Conservation (phyloP, 176 grass and related monocot genomes). For the Thinopyrum elongatum region DNA sequence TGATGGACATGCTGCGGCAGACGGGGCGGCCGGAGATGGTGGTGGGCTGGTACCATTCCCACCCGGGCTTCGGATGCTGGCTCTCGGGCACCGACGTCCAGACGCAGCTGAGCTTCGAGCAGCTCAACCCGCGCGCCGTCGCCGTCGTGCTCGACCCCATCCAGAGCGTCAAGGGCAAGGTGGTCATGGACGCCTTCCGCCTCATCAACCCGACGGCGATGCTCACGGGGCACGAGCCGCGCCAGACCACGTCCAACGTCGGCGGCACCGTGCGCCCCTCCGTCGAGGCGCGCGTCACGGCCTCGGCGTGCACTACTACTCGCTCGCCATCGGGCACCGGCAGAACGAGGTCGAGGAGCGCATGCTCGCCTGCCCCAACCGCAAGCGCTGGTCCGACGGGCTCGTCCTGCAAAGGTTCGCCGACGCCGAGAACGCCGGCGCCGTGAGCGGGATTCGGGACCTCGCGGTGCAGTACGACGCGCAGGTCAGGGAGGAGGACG, state of each 20-base stretch:
- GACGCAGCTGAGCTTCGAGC: constrained; percentile 74
- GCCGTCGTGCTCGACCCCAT: constrained; percentile 77
- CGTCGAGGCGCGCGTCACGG: constrained; percentile 36
- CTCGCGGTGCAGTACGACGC: constrained; percentile 50
- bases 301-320: background rate
- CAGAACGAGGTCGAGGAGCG: background rate
- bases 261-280: constrained; percentile 56
- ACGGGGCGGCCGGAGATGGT: constrained; percentile 57
- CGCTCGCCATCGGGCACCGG: background rate
- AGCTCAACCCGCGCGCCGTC: constrained; percentile 60
- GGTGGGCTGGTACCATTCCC: background rate
- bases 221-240: constrained; percentile 54
- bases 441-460: constrained; percentile 34
- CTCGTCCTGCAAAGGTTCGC: background rate
- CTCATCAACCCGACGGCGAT: constrained; percentile 44
- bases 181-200: constrained; percentile 45
- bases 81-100: constrained; percentile 68
- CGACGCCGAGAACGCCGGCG: background rate
- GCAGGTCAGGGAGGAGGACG: constrained; percentile 68
- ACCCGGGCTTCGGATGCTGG: constrained; percentile 64
- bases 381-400: background rate
- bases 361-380: background rate
- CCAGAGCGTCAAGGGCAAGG: constrained; percentile 72
- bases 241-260: constrained; percentile 68
- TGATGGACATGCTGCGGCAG: constrained; percentile 98